Percentiles rank a stretch among this genome's conserved stretches.
Evolutionary conservation across 305 asterid species (phyloP).

Genomic region (Salvia sclarea): DNA sequence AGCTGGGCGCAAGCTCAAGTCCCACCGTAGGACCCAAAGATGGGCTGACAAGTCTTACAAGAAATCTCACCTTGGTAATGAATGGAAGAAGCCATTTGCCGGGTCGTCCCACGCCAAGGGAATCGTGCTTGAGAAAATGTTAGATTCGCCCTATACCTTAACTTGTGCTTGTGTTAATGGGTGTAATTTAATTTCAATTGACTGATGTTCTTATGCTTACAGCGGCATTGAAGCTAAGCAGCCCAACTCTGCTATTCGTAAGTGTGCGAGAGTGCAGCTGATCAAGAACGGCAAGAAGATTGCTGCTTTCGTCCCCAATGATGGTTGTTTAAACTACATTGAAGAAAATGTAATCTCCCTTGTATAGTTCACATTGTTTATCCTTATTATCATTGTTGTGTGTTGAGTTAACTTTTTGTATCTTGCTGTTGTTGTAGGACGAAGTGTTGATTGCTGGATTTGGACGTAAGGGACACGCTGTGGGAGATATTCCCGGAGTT

Average conservation of each 20-base stretch:
- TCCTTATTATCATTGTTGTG: background rate
- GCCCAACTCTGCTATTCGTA: constrained; percentile 76
- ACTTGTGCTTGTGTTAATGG: background rate
- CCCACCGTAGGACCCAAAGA: constrained; percentile 60
- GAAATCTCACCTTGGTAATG: constrained; percentile 69
- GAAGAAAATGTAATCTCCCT: constrained; percentile 56
- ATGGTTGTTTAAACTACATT: constrained; percentile 70
- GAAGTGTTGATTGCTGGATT: constrained; percentile 45
- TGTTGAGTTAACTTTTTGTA: background rate
- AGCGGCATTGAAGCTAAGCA: constrained; percentile 77
- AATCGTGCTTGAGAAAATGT: constrained; percentile 73
- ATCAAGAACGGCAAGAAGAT: constrained; percentile 76
- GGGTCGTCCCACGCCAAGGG: constrained; percentile 76
- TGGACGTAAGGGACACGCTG: constrained; percentile 43
- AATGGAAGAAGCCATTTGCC: constrained; percentile 73
- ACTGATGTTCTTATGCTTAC: background rate
- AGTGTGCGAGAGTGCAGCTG: constrained; percentile 70
- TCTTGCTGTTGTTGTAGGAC: constrained; percentile 20
- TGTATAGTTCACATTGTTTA: background rate
- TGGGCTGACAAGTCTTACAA: constrained; percentile 77
- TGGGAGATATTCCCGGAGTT: constrained; percentile 49
- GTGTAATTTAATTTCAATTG: background rate
- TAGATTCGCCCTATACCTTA: background rate
- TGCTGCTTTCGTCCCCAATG: constrained; percentile 73
- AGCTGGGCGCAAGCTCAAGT: constrained; percentile 70